Percentiles rank a stretch among this genome's conserved stretches.
Evolutionary conservation across 2,329 filamentous ascomycete species (phyloP).

Genomic region (Aspergillus sp.): DNA sequence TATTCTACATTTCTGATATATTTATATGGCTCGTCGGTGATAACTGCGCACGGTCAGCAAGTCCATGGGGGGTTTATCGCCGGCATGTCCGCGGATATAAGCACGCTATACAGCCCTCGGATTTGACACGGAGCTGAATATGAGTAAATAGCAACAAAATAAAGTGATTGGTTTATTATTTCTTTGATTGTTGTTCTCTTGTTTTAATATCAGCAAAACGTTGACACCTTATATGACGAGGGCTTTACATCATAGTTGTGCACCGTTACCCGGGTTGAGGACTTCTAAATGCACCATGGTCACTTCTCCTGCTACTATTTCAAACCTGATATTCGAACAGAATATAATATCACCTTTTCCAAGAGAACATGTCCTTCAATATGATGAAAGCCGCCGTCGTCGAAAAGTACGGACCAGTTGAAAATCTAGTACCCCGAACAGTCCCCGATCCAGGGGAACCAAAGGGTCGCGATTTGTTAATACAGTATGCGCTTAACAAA

Average conservation of each 20-base stretch:
- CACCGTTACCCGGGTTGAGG: neutral
- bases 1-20: too few relatives aligned
- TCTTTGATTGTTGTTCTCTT: too few relatives aligned
- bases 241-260: neutral
- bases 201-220: too few relatives aligned
- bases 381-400: constrained; percentile 7
- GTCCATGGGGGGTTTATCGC: too few relatives aligned
- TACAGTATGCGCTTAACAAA: constrained; percentile 21
- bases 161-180: too few relatives aligned
- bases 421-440: constrained; percentile 16
- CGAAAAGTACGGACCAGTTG: constrained; percentile 18
- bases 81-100: too few relatives aligned
- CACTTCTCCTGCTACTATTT: neutral
- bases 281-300: neutral
- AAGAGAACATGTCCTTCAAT: neutral
- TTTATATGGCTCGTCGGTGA: too few relatives aligned
- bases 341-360: neutral
- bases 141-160: too few relatives aligned
- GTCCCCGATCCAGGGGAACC: constrained; percentile 28
- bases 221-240: neutral
- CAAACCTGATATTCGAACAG: neutral
- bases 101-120: too few relatives aligned
- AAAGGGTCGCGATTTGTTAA: constrained; percentile 35
- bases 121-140: too few relatives aligned
- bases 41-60: too few relatives aligned